phyloP scores from a whole-genome alignment of 2,329 filamentous ascomycete genomes.

The Ceratocystis eucalypticola region DNA sequence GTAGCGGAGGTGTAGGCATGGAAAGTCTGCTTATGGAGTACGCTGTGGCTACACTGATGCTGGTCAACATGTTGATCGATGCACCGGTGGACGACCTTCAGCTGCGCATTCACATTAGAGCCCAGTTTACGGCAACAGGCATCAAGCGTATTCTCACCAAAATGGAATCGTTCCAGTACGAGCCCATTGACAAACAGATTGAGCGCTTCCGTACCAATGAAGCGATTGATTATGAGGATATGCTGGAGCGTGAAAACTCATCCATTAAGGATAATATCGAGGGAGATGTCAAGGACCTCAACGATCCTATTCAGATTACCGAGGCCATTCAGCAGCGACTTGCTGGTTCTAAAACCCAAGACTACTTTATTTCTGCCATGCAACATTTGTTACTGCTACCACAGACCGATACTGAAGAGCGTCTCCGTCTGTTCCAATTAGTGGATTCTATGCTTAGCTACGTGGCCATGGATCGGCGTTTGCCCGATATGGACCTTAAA shows the following conservation, averaged over 20 bases:
- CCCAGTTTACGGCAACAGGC: slow-evolving; percentile 89
- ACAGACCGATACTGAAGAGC: slow-evolving; percentile 83
- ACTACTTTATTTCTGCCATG: slow-evolving; percentile 91
- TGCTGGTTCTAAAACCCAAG: slow-evolving; percentile 69
- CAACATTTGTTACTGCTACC: slow-evolving; percentile 89
- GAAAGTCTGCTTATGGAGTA: slow-evolving; percentile 99
- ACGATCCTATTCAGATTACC: slow-evolving; percentile 81
- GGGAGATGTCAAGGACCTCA: slow-evolving; percentile 79
- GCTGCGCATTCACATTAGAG: slow-evolving; percentile 82
- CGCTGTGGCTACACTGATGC: slow-evolving; percentile 80
- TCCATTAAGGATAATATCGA: slow-evolving; percentile 82
- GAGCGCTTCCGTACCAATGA: slow-evolving; percentile 88
- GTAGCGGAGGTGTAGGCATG: slow-evolving; percentile 93
- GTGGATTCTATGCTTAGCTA: slow-evolving; percentile 99
- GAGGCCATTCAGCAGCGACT: slow-evolving; percentile 84
- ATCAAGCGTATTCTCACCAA: slow-evolving; percentile 88
- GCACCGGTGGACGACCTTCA: slow-evolving; percentile 80
- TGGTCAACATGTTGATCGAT: slow-evolving; percentile 95
- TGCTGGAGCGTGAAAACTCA: slow-evolving; percentile 79
- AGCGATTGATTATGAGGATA: slow-evolving; percentile 95
- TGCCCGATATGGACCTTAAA: slow-evolving; percentile 95
- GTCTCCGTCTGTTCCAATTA: slow-evolving; percentile 88
- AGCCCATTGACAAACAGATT: slow-evolving; percentile 95
- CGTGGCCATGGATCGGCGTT: slow-evolving; percentile 89
- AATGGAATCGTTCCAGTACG: slow-evolving; percentile 98